phyloP scores from a whole-genome alignment of 2,329 filamentous ascomycete genomes.

The Diplodia corticola region DNA sequence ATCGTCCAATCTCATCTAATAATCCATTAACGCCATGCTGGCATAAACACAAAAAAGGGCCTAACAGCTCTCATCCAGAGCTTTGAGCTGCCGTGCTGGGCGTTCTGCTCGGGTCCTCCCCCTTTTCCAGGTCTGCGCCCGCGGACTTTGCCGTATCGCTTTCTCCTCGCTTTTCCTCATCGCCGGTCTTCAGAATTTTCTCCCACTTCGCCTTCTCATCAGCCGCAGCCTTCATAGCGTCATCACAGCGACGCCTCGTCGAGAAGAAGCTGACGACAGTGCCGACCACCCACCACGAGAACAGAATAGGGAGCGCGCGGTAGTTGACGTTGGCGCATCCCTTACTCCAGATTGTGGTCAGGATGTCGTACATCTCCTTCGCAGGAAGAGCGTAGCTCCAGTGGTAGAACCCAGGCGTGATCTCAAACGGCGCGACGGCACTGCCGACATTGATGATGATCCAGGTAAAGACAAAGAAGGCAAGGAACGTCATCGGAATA shows the following conservation, averaged over 20 bases:
- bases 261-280: slow-evolving; percentile 2
- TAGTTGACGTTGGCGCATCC: slow-evolving; percentile 45
- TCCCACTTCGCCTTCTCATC: slow-evolving; percentile 11
- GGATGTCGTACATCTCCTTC: slow-evolving; percentile 40
- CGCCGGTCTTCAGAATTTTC: slow-evolving; percentile 12
- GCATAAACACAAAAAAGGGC: not conserved
- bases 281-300: slow-evolving; percentile 41
- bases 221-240: not conserved
- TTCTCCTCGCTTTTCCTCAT: not conserved
- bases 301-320: slow-evolving; percentile 46
- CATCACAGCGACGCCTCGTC: not conserved
- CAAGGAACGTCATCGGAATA: slow-evolving; percentile 40
- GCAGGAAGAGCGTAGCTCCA: slow-evolving; percentile 43
- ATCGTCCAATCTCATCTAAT: not conserved
- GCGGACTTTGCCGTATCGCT: not conserved
- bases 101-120: not conserved
- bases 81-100: slow-evolving; percentile 2
- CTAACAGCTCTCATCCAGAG: not conserved
- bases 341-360: slow-evolving; percentile 45
- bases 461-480: slow-evolving; percentile 48
- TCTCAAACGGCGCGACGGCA: slow-evolving; percentile 44
- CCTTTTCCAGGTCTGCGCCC: not conserved
- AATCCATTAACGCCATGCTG: not conserved
- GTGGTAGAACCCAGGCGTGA: slow-evolving; percentile 42
- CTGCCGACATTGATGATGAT: slow-evolving; percentile 44